Conservation (phyloP, 169 alveolate species). For the Pseudocohnilembus persalinus region DNA sequence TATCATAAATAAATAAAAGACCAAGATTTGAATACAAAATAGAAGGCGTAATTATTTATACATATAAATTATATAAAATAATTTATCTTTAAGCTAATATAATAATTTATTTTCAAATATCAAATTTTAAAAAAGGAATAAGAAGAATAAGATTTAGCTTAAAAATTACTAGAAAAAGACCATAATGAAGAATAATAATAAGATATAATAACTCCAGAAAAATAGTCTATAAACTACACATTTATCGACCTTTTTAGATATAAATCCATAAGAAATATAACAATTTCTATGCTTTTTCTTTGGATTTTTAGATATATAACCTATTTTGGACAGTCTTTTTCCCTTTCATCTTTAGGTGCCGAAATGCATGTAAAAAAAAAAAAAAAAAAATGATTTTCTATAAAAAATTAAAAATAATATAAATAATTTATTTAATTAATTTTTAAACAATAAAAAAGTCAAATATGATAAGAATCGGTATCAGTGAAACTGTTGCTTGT, state of each 20-base stretch:
- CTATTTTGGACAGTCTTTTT: slow-evolving; percentile 21
- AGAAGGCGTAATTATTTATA: slow-evolving; percentile 23
- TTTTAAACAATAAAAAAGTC: too few relatives aligned
- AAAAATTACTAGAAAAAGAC: not conserved
- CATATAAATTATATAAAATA: too few relatives aligned
- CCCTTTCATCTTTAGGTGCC: slow-evolving; percentile 4
- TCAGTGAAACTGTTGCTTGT: slow-evolving; percentile 21
- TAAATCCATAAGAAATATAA: slow-evolving; percentile 10
- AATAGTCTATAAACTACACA: not conserved
- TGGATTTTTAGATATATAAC: slow-evolving; percentile 24
- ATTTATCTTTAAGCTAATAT: not conserved
- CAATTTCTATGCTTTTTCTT: not conserved
- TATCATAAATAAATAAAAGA: slow-evolving; percentile 8
- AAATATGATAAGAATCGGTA: not conserved
- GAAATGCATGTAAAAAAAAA: slow-evolving; percentile 13
- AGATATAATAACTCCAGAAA: not conserved
- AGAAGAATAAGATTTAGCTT: slow-evolving; percentile 11
- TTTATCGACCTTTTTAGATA: slow-evolving; percentile 16
- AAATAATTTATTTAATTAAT: too few relatives aligned
- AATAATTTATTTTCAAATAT: too few relatives aligned
- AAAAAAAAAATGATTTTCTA: too few relatives aligned
- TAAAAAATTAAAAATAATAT: too few relatives aligned
- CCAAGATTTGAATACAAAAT: slow-evolving; percentile 19
- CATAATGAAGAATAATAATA: too few relatives aligned
- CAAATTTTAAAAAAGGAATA: not conserved